Evolutionary conservation across 2,329 filamentous ascomycete species (phyloP), one percentile per base, ranked within the genome.

Genomic region (Colletotrichum cordylinicola): DNA sequence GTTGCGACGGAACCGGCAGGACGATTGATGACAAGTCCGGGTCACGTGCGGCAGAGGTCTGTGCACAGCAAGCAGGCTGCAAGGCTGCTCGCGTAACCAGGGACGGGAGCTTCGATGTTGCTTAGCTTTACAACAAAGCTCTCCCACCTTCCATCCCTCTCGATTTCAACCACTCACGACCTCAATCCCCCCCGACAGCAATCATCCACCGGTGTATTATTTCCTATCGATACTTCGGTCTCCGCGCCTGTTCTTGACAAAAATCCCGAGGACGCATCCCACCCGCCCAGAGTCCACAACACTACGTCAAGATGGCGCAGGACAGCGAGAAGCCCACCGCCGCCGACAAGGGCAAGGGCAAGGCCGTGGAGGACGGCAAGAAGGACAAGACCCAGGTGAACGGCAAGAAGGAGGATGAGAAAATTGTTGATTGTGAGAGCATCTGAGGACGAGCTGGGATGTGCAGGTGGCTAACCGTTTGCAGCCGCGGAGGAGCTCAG

Each of bases 331-430:
- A 93, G 90, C 91, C 94, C 85, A 95, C 94, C 87, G 89, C 94
- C 84, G 91, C 93, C 85, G 95, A 98, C 87, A 98, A 98, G 91
- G 96, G 96, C 87, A 99, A 99, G 90, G 96, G 93, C 84, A 99
- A 98, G 90, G 95, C 93, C 78, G 90, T 93, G 77, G 93, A 95
- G 75, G 91, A 91, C 81, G 88, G 91, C 77, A 92, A 92, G 82
- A 92, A 94, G 82, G 94, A 92, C 75, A 95, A 95, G 88, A 85
- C 90, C 65, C 85, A 91, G 80, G 87, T 90, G 70, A 94, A 96
- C 83, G 94, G 93, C 79, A 94, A 94, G 88, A 95, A 96, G 86
- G 93, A 94, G 80, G 94, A 95, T 76, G 93, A 93, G 77, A 90
- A 90, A 83, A 86, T 84, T 76, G 76, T 82, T 69, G 86, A 86